These are phyloP conservation scores for Cercospora canescens DNA, from an alignment of 2,329 filamentous ascomycete species.

Conservation along the genomic window DNA sequence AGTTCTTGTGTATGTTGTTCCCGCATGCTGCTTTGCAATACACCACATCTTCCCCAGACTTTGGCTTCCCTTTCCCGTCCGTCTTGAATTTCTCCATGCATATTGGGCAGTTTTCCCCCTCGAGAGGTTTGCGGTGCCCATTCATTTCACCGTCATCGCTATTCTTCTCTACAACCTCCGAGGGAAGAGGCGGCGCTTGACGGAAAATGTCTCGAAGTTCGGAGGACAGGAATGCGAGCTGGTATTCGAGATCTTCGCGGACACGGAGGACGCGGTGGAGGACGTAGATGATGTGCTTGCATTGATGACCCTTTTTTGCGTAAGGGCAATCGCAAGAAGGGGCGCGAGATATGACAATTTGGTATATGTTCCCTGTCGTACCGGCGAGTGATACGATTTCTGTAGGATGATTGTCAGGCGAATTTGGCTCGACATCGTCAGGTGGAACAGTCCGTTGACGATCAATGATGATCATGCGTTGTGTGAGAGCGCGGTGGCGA, in stretches of 20 bases:
- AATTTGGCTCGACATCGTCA: constrained; percentile 2
- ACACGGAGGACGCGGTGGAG: constrained; percentile 60
- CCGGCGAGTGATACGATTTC: constrained; percentile 61
- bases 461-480: constrained; percentile 35
- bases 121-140: constrained; percentile 58
- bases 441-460: constrained; percentile 22
- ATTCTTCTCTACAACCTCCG: constrained; percentile 31
- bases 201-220: constrained; percentile 60
- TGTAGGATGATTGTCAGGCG: constrained; percentile 39
- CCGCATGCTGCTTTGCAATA: constrained; percentile 64
- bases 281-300: constrained; percentile 66
- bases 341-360: constrained; percentile 52
- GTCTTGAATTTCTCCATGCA: constrained; percentile 45
- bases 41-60: constrained; percentile 46
- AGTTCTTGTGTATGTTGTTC: constrained; percentile 61
- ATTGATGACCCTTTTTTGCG: constrained; percentile 49
- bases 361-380: constrained; percentile 64
- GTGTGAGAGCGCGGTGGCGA: constrained; percentile 32
- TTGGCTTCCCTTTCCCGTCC: constrained; percentile 9
- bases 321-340: constrained; percentile 42
- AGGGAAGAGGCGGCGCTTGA: constrained; percentile 53
- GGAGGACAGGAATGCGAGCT: constrained; percentile 59
- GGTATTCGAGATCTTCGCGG: constrained; percentile 56
- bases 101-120: constrained; percentile 62
- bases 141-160: constrained; percentile 41